Evolutionary conservation across 495 filamentous ascomycete genomes (phyloP), one percentile per base, ranked within the genome.

Genomic region (Podospora pseudocomata): DNA sequence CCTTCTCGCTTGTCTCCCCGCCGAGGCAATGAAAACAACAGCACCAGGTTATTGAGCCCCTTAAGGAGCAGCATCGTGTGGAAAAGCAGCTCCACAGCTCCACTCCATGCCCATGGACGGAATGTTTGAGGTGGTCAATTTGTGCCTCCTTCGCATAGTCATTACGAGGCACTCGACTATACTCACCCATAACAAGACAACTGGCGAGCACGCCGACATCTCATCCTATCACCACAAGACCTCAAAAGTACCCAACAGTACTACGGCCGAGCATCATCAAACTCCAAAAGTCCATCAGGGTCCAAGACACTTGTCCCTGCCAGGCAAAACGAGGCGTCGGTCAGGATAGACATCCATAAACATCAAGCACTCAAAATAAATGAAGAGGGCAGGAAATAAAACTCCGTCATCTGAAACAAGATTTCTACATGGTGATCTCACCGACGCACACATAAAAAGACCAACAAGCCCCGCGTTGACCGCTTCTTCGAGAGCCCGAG

Each of bases 401-500:
- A 49, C 39, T 16, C 39, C 39, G 39, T 49, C 39, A 13, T 49
- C 39, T 49, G 39, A 49, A 49, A 49, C 39, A 13, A 49, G 0
- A 32, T 32, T 4, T 49, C 39, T 49, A 49, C 39, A 49, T 49
- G 39, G 39, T 49, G 39, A 49, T 49, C 39, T 49, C 39, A 49
- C 39, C 39, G 39, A 49, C 20, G 0, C 58, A 60, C 18, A 13
- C 5, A 18, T 7, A 61, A 61, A 18, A 28, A 26, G 23, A 32
- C 4, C 20, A 7, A 15, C 11, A 18, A 32, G 30, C 15, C 26
- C n/a, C 61, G 39, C 39, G 39, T 63, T 63, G 61, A 63, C 61
- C 61, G 61, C 61, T 26, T 49, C 61, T 63, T 63, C 49, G 15
- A 7, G 61, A 19, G n/a, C 30, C 61, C 30, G 61, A 63, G 61